Evolutionary conservation across 495 filamentous ascomycete species (phyloP).

Genomic region (Hypoxylon intermedium): DNA sequence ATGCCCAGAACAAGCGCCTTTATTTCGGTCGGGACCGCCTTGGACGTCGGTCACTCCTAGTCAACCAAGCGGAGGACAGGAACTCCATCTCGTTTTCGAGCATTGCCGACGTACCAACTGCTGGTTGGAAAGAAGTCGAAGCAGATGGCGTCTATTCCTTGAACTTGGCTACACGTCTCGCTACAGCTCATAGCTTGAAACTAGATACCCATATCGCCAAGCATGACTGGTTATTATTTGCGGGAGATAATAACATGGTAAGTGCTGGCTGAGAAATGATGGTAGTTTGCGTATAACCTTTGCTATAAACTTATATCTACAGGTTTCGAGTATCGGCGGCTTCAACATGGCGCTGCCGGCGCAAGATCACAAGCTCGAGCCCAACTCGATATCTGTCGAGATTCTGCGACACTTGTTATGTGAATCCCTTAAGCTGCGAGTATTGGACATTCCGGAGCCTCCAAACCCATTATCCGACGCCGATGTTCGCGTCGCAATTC

Average conservation of each 20-base stretch:
- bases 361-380: constrained; percentile 48
- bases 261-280: constrained; percentile 22
- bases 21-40: constrained; percentile 87
- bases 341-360: constrained; percentile 64
- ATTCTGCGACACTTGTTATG: constrained; percentile 64
- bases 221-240: constrained; percentile 28
- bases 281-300: constrained; percentile 23
- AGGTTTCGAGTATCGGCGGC: constrained; percentile 65
- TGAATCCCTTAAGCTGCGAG: constrained; percentile 69
- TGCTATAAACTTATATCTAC: constrained; percentile 51
- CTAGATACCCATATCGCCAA: constrained; percentile 23
- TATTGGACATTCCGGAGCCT: constrained; percentile 71
- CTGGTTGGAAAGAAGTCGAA: constrained; percentile 78
- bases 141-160: constrained; percentile 77
- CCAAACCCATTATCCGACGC: constrained; percentile 42
- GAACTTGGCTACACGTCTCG: constrained; percentile 55
- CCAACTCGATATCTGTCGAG: constrained; percentile 60
- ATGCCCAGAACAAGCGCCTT: constrained; percentile 63
- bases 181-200: constrained; percentile 44
- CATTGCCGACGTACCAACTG: constrained; percentile 64
- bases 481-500: constrained; percentile 70
- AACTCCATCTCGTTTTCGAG: constrained; percentile 74
- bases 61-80: constrained; percentile 48
- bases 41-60: constrained; percentile 82
- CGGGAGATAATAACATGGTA: constrained; percentile 38